phyloP scores from a whole-genome alignment of 2,329 filamentous ascomycete species.

The Huntiella abstrusa region DNA sequence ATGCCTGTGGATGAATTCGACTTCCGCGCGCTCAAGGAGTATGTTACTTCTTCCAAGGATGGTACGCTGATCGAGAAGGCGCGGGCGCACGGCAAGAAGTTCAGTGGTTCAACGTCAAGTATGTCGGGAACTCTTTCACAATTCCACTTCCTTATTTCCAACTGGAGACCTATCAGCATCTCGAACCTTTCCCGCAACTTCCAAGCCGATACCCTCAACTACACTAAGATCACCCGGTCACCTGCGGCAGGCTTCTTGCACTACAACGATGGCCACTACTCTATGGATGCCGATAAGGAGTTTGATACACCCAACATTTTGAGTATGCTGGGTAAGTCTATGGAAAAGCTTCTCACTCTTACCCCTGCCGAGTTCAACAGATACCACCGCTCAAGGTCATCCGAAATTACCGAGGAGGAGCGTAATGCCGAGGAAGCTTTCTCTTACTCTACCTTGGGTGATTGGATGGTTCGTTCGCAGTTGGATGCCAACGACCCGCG shows the following conservation, averaged over 20 bases:
- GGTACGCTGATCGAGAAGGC: constrained; percentile 50
- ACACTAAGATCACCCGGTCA: constrained; percentile 51
- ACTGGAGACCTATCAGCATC: constrained; percentile 57
- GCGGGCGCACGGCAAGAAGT: constrained; percentile 49
- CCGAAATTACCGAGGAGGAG: constrained; percentile 53
- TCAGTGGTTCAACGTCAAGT: constrained; percentile 88
- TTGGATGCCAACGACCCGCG: constrained; percentile 76
- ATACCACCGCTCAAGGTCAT: constrained; percentile 51
- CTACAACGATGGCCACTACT: constrained; percentile 70
- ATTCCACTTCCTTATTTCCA: constrained; percentile 80
- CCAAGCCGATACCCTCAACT: constrained; percentile 37
- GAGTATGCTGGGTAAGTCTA: constrained; percentile 81
- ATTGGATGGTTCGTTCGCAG: constrained; percentile 89
- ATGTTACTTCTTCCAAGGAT: constrained; percentile 84
- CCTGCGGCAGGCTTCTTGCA: constrained; percentile 69
- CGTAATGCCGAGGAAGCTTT: constrained; percentile 57
- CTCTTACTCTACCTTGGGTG: constrained; percentile 70
- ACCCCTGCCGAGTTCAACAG: constrained; percentile 69
- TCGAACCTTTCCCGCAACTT: constrained; percentile 51
- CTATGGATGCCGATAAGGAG: constrained; percentile 90
- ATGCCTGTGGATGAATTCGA: constrained; percentile 92
- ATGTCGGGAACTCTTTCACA: constrained; percentile 79
- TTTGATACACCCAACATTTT: constrained; percentile 71
- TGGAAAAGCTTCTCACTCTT: constrained; percentile 86
- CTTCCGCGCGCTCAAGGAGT: constrained; percentile 67